Conservation (phyloP, 495 filamentous ascomycete species). For the Aspergillus baeticus region DNA sequence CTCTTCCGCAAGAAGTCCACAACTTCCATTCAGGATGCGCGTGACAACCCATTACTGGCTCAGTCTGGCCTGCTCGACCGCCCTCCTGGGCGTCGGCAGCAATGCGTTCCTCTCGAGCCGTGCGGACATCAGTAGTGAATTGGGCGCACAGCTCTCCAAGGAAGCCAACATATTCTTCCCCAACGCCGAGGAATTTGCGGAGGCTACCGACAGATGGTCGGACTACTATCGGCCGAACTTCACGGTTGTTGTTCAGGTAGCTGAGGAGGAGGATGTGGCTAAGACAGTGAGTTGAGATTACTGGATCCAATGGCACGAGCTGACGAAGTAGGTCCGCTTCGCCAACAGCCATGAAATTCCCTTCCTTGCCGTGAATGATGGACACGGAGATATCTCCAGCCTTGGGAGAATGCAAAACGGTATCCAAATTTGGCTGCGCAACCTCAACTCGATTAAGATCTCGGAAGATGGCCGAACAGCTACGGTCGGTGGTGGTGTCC, state of each 20-base stretch:
- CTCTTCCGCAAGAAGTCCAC: neutral
- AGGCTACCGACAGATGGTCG: conserved; percentile 13
- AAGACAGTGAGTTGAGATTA: conserved; percentile 4
- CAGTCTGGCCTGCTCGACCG: neutral
- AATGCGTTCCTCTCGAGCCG: neutral
- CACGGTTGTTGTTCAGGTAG: conserved; percentile 17
- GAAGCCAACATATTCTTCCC: conserved; percentile 12
- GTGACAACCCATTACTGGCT: neutral
- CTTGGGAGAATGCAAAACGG: conserved; percentile 14
- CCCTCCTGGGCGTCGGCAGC: neutral
- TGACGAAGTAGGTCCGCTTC: conserved; percentile 12
- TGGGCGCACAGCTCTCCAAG: conserved; percentile 2
- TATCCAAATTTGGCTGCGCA: conserved; percentile 20
- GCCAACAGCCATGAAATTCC: conserved; percentile 16
- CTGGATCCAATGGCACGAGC: neutral
- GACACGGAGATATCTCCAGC: conserved; percentile 13
- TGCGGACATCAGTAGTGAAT: neutral
- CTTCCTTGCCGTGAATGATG: conserved; percentile 20
- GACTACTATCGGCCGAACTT: conserved; percentile 10
- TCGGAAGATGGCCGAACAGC: conserved; percentile 13
- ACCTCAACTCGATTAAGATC: conserved; percentile 12
- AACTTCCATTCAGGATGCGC: neutral
- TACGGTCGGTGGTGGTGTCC: conserved; percentile 18
- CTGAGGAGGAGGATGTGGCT: conserved; percentile 13
- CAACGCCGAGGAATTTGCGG: neutral